A percentile compares a stretch with the other conserved stretches of the same genome.
phyloP scores from a whole-genome alignment of 148 eudicot genomes.

The Persicaria tinctoria region DNA sequence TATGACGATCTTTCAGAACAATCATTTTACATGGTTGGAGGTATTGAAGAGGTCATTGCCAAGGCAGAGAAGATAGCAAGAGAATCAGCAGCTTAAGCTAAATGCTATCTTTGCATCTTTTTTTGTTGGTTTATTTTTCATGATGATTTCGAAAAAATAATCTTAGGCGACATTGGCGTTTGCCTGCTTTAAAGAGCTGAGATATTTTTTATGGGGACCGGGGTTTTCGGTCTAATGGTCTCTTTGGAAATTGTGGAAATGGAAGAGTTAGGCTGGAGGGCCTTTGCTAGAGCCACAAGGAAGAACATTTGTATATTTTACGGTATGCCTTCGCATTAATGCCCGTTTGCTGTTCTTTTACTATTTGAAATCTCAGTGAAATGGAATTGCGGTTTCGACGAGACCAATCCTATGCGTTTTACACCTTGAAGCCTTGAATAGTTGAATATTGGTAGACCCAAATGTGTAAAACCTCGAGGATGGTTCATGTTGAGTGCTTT shows the following conservation, averaged over 20 bases:
- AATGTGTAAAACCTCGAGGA: too few relatives aligned
- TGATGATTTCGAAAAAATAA: conserved; percentile 1
- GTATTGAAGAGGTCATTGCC: conserved; percentile 89
- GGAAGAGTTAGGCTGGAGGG: background rate
- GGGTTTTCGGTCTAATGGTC: background rate
- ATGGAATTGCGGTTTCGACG: too few relatives aligned
- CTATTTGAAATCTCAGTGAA: too few relatives aligned
- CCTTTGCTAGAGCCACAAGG: background rate
- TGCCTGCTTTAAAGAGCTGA: background rate
- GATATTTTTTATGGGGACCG: background rate
- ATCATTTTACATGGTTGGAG: conserved; percentile 98
- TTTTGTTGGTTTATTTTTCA: background rate
- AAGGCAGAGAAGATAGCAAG: conserved; percentile 96
- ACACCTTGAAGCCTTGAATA: too few relatives aligned
- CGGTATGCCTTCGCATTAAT: too few relatives aligned
- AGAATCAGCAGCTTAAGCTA: conserved; percentile 59
- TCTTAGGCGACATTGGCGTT: background rate
- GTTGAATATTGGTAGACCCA: too few relatives aligned
- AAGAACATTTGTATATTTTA: too few relatives aligned
- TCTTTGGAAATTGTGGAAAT: background rate
- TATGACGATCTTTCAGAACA: conserved; percentile 92
- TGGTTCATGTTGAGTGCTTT: too few relatives aligned
- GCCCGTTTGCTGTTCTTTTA: too few relatives aligned
- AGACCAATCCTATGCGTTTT: too few relatives aligned
- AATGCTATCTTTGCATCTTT: background rate